Evolutionary conservation across 2,329 filamentous ascomycete species (phyloP).

Genomic region (Cercospora citrullina): DNA sequence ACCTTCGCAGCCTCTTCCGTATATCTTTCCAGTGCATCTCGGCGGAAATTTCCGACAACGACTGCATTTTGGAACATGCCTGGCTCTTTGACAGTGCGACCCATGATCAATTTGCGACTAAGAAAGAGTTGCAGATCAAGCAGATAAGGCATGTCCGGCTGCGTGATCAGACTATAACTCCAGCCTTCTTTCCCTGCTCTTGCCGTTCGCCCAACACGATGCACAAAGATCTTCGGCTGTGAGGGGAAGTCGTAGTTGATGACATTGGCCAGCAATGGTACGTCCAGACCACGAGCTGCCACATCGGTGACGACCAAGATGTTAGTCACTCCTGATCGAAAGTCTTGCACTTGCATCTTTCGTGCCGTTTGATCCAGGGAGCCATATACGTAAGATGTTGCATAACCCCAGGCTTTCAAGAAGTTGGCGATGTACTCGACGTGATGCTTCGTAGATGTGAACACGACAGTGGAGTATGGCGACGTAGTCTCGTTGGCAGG

Average conservation of each 20-base stretch:
- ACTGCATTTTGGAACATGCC: conserved; percentile 80
- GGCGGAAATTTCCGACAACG: conserved; percentile 72
- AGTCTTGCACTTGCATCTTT: conserved; percentile 87
- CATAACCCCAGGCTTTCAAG: conserved; percentile 78
- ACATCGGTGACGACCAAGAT: conserved; percentile 96
- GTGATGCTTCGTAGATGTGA: conserved; percentile 93
- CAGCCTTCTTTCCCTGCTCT: conserved; percentile 90
- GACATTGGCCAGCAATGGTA: conserved; percentile 91
- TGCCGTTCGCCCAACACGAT: conserved; percentile 92
- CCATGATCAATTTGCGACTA: conserved; percentile 76
- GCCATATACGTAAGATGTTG: conserved; percentile 92
- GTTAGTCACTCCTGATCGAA: conserved; percentile 78
- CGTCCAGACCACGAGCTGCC: conserved; percentile 95
- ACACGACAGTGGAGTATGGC: conserved; percentile 89
- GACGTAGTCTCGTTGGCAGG: conserved; percentile 70
- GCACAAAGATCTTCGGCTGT: conserved; percentile 94
- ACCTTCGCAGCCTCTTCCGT: conserved; percentile 83
- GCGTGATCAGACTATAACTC: conserved; percentile 89
- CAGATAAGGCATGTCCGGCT: conserved; percentile 86
- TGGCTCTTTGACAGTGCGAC: conserved; percentile 59
- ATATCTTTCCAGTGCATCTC: conserved; percentile 71
- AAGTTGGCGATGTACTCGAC: conserved; percentile 87
- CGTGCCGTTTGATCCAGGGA: conserved; percentile 91
- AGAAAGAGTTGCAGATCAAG: conserved; percentile 93
- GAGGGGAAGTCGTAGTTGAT: conserved; percentile 99